Conservation (phyloP, 768 basidiomycete genomes). For the Hericium erinaceus region DNA sequence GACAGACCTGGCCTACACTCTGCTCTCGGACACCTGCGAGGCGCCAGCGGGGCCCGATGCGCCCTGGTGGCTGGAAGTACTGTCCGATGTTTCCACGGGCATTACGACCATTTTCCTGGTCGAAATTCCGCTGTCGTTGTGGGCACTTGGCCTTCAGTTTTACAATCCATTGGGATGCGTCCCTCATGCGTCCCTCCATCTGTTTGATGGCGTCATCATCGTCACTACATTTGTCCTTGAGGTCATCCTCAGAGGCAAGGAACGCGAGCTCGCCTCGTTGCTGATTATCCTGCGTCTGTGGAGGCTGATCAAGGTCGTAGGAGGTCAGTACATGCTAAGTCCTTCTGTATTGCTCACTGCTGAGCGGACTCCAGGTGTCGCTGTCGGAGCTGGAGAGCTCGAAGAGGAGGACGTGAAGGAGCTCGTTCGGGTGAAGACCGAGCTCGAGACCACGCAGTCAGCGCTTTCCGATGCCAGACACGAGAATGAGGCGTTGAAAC, state of each 20-base stretch:
- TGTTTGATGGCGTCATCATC: conserved; percentile 67
- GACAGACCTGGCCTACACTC: conserved; percentile 57
- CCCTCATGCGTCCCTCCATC: conserved; percentile 53
- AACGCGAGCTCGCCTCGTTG: conserved; percentile 61
- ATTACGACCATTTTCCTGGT: conserved; percentile 68
- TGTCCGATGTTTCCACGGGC: conserved; percentile 50
- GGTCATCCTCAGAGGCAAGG: conserved; percentile 54
- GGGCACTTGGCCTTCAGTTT: conserved; percentile 52
- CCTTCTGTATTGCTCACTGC: background rate
- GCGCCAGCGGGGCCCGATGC: conserved; percentile 30
- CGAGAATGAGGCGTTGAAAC: conserved; percentile 44
- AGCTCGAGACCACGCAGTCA: conserved; percentile 36
- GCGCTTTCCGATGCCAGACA: conserved; percentile 36
- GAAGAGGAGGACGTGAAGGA: conserved; percentile 44
- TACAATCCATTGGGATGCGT: conserved; percentile 53
- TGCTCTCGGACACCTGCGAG: conserved; percentile 47
- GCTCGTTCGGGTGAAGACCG: conserved; percentile 37
- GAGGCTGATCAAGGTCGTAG: conserved; percentile 71
- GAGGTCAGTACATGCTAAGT: conserved; percentile 32
- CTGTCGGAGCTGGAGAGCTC: conserved; percentile 66
- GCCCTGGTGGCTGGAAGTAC: conserved; percentile 54
- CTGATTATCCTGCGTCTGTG: conserved; percentile 71
- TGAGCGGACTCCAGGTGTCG: conserved; percentile 40
- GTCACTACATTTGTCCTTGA: conserved; percentile 69
- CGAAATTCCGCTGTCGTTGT: conserved; percentile 66